Evolutionary conservation across 257 asterid genomes (phyloP), one percentile per base, ranked within the genome.

Genomic region (Solanum verrucosum): DNA sequence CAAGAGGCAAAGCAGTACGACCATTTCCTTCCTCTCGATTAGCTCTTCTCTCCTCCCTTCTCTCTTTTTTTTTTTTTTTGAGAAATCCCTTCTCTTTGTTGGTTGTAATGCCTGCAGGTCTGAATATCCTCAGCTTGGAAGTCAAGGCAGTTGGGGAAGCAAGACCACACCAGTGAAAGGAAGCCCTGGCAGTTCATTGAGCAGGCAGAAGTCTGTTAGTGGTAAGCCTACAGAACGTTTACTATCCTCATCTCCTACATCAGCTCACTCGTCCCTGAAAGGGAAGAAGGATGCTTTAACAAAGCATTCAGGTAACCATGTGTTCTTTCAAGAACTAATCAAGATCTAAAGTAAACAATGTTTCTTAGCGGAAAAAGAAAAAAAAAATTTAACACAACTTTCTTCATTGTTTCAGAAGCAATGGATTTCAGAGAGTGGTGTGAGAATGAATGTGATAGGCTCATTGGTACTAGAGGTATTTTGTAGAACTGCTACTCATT

Each of bases 361-460:
- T 37, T 52, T 79, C 63, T 79, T 37, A 82, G 18, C 44, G 38
- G 25, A 46, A 71, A 35, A 67, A 10, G 33, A 29, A 56, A 21
- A 4, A 23, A 25, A 0, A 65, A 29, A 7, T 73, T 10, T 11
- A 34, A 86, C 44, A 12, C 71, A 46, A 20, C 52, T 78, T 14
- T 65, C 38, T 73, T 49, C 70, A 52, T 65, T 85, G 59, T 87
- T 90, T 89, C 98, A 97, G 99, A 97, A 92, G 99, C 99, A 72
- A 75, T 88, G 91, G 98, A 94, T 88, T 97, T 97, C 89, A 92
- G 94, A 90, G 95, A 94, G 83, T 97, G 99, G 99, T 97, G 99
- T 40, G 99, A 97, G 92, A 94, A 93, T 72, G 99, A 97, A 92
- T 97, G 98, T 89, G 38, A 87, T 83, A 94, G 98, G 88, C 99